Percentiles rank a stretch among this genome's conserved stretches.
Conservation (phyloP, 352 stramenopile genomes). For the Phytopythium helicoides region DNA sequence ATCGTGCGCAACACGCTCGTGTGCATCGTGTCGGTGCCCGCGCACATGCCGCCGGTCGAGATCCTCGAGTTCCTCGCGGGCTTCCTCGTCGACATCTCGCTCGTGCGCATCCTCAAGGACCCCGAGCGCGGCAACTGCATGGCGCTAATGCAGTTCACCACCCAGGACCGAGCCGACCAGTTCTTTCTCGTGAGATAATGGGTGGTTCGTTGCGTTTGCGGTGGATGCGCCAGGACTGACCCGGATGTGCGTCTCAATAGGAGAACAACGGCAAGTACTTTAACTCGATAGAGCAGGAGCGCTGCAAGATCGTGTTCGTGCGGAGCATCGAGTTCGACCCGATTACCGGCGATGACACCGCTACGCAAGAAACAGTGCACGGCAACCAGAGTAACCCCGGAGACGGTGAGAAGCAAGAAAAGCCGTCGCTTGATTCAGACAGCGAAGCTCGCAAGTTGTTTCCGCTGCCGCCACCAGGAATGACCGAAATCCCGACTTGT, state of each 20-base stretch:
- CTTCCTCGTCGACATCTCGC: slow-evolving; percentile 69
- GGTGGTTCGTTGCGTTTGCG: slow-evolving; percentile 25
- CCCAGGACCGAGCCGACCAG: slow-evolving; percentile 77
- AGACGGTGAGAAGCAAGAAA: slow-evolving; percentile 19
- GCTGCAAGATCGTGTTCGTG: slow-evolving; percentile 91
- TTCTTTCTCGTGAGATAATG: slow-evolving; percentile 53
- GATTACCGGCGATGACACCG: slow-evolving; percentile 17
- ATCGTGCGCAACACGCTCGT: slow-evolving; percentile 73
- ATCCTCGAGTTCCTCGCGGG: slow-evolving; percentile 80
- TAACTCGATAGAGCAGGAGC: slow-evolving; percentile 90
- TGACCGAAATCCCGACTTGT: slow-evolving; percentile 90
- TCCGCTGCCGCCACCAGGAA: slow-evolving; percentile 54
- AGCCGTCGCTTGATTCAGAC: slow-evolving; percentile 3
- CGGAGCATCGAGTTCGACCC: slow-evolving; percentile 84
- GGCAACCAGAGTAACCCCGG: neutral
- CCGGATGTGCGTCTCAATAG: slow-evolving; percentile 11
- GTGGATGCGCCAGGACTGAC: slow-evolving; percentile 26
- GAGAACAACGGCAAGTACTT: slow-evolving; percentile 90
- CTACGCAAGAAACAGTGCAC: neutral
- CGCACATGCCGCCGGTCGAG: slow-evolving; percentile 84
- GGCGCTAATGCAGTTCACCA: slow-evolving; percentile 79
- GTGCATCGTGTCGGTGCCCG: slow-evolving; percentile 80
- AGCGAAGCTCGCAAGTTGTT: slow-evolving; percentile 45
- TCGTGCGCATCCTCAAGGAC: slow-evolving; percentile 82
- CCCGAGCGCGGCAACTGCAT: slow-evolving; percentile 82